phyloP scores from a whole-genome alignment of 768 basidiomycete genomes.

The Scleroderma citrinum region DNA sequence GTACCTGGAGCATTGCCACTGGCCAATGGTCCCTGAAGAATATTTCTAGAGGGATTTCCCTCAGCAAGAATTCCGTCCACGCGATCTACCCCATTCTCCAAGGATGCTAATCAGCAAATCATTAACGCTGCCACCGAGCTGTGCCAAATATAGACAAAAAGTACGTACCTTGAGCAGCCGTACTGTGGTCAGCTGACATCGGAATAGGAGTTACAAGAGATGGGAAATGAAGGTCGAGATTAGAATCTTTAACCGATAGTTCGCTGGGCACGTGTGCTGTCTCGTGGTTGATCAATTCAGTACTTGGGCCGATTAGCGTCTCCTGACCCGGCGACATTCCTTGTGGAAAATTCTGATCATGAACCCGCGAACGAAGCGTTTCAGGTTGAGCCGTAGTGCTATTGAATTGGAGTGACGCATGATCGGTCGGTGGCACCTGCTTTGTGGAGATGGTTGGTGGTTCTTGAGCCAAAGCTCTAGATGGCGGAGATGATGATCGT shows the following conservation, averaged over 20 bases:
- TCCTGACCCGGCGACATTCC: conserved; percentile 18
- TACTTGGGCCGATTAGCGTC: conserved; percentile 9
- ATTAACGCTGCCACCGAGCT: conserved; percentile 5
- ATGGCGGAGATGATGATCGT: conserved; percentile 52
- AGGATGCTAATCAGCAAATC: conserved; percentile 10
- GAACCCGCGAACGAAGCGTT: conserved; percentile 18
- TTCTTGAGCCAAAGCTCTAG: conserved; percentile 27
- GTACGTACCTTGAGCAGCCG: conserved; percentile 13
- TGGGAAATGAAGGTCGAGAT: conserved; percentile 10
- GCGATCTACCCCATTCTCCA: conserved; percentile 7
- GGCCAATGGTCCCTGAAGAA: conserved; percentile 4
- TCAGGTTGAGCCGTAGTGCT: conserved; percentile 31
- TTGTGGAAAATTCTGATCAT: conserved; percentile 9
- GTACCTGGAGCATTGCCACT: conserved; percentile 4
- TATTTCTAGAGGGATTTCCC: conserved; percentile 2
- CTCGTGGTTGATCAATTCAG: conserved; percentile 19
- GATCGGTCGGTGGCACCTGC: conserved; percentile 14
- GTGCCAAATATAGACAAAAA: neutral
- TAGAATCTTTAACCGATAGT: conserved; percentile 8
- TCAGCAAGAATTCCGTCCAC: conserved; percentile 8
- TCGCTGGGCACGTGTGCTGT: conserved; percentile 16
- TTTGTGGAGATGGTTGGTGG: conserved; percentile 24
- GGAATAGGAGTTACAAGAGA: conserved; percentile 6
- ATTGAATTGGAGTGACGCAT: conserved; percentile 13
- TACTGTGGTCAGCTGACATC: conserved; percentile 6